Base-by-base conservation (phyloP, 2,329 filamentous ascomycete species). In the Cladosporium sp. region DNA sequence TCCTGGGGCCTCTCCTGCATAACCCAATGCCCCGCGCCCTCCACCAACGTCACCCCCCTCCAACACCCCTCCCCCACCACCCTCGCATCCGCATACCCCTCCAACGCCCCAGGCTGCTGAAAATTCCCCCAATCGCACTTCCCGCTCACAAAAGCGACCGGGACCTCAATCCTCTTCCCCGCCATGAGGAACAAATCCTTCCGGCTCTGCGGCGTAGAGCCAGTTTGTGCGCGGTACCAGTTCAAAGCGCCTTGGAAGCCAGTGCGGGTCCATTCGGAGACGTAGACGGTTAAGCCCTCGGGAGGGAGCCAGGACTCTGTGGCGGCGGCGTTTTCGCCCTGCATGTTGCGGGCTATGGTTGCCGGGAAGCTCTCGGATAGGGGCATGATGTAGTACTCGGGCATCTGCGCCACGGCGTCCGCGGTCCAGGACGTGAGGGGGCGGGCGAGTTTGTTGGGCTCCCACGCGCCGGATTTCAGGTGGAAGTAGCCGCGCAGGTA, bases 401-500 rank as follows among this genome's bases (percentile, higher is more conserved):
- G 84, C 73, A 88, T 76, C 52, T 78, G 72, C 1, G 73, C 73
- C 2, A 88, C 63, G 39, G 83, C 77, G 11, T 70, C 62, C 0
- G 82, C 83, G 2, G 68, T 74, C 82, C 82, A 86, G 2, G 66
- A 70, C 11, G 68, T 56, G 4, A 87, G 69, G 0, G 80, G 74
- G 24, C 70, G 69, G 0, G 83, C 80, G n/a, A n/a, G 1, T 73
- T 59, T 58, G 83, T 72, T 70, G 13, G 52, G 42, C 4, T 65
- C 60, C 79, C 80, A 86, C 49, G 79, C 76, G 5, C 78, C 83
- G 47, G 79, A 83, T 63, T 88, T 88, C 42, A 88, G 72, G 60
- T 86, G 78, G 56, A 86, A 80, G 61, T 87, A 88, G 3, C 84
- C 83, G 8, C 83, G 75, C 1, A 87, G 69, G 54, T 86, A 87